These are phyloP conservation scores for Xylaria intraflava DNA, from an alignment of 495 filamentous ascomycete genomes.

Conservation along the genomic window DNA sequence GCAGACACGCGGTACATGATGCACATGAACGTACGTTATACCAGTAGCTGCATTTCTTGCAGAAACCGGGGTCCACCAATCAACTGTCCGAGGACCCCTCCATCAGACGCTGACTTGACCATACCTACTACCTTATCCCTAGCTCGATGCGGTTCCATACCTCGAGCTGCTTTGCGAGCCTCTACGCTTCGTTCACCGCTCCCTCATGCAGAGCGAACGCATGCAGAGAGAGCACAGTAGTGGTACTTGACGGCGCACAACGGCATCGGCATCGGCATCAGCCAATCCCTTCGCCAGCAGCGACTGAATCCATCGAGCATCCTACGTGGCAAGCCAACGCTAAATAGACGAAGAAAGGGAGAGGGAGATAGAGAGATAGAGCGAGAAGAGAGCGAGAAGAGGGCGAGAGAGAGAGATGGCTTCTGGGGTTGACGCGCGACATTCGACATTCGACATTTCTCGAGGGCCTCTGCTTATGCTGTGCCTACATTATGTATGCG, in stretches of 20 bases:
- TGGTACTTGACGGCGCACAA: background rate
- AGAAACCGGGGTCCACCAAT: slow-evolving; percentile 4
- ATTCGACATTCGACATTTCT: too few species aligned
- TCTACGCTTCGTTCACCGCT: slow-evolving; percentile 8
- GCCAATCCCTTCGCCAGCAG: slow-evolving; percentile 6
- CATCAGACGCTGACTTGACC: slow-evolving; percentile 1
- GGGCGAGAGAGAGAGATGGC: background rate
- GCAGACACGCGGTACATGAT: too few species aligned
- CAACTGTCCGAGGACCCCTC: background rate
- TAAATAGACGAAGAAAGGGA: too few species aligned
- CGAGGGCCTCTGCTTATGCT: too few species aligned
- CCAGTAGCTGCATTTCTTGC: slow-evolving; percentile 6
- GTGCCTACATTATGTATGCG: too few species aligned
- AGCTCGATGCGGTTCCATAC: background rate
- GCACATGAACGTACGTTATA: background rate
- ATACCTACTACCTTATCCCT: too few species aligned
- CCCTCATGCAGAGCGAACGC: background rate
- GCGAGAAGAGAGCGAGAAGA: background rate
- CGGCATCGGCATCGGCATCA: too few species aligned
- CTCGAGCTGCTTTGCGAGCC: background rate
- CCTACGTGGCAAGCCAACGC: slow-evolving; percentile 13
- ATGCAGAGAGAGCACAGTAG: background rate
- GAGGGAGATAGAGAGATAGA: background rate
- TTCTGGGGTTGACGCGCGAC: too few species aligned
- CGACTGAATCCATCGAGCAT: slow-evolving; percentile 3